Base-by-base conservation (phyloP, 306 rosid species). In the Sphenostylis stenocarpa region DNA sequence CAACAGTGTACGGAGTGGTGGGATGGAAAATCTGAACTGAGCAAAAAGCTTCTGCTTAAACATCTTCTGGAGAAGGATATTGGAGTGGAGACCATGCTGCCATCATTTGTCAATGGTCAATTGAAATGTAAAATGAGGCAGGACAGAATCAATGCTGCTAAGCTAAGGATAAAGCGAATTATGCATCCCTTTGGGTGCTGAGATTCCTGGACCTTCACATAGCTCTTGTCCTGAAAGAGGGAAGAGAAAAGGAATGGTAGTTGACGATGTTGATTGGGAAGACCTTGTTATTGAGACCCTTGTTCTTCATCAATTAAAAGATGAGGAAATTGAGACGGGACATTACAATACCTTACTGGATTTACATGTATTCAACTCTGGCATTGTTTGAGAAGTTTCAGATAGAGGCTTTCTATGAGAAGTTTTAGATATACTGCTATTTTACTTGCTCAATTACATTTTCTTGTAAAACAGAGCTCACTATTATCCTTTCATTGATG, bases 241-340 rank as follows among this genome's bases (percentile, higher is more conserved):
- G 81, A 92, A 87, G 84, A 87, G 90, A 82, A 90, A 72, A 79
- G 48, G 85, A 75, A 66, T 6, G 24, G 56, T 45, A 20, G 72
- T 72, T 49, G 44, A 38, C 69, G 87, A 64, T 70, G 79, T 87
- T 64, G 91, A 87, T 62, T 88, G 93, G 93, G 97, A 92, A 88
- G 97, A 92, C 80, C 77, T 92, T 16, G 83, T 90, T 33, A 83
- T 92, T 39, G 97, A 92, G 83, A 84, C 91, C 66, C 93, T 92
- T 15, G 84, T 90, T 63, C 91, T 90, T 63, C 93, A 88, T 83
- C 57, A 72, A 23, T 96, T 90, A 36, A 88, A 82, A 68, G 93
- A 85, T 34, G 91, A 88, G 79, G 91, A 90, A 83, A 92, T 90
- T 44, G 96, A 88, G 93, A 90, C 81, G 72, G 97, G 97, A 14